Evolutionary conservation across 495 filamentous ascomycete genomes (phyloP), one percentile per base, ranked within the genome.

Genomic region (Lophiotrema nucula): DNA sequence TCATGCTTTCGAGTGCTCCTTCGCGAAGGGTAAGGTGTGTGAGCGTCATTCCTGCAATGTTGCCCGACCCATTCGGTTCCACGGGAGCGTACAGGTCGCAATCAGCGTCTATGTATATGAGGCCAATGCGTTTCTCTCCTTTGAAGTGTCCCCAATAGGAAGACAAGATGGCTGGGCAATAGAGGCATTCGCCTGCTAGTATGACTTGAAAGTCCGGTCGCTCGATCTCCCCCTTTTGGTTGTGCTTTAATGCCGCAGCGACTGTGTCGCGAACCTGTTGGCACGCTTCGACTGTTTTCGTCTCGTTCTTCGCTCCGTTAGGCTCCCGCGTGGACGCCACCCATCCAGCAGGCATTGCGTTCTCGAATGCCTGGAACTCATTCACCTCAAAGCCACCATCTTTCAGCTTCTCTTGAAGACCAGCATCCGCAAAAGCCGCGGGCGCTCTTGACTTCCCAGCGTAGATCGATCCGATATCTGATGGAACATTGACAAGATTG

Each of bases 41-140:
- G 21, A 62, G 53, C 42, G 59, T 56, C 59, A 62, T 62, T 11
- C 59, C 53, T 15, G 59, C 59, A 19, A 62, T 56, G 26, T 50
- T 62, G 18, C 59, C 59, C 12, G 53, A 51, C 4, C 43, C 22
- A 18, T 52, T 46, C 16, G 59, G 52, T 16, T 56, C 58, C 16
- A n/a, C 22, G 15, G 59, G 53, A 12, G 37, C 51, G 37, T 51
- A 51, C 19, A 64, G 23, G 16, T 51, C 48, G 27, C 48, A 52
- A 25, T 61, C 58, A 28, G 49, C 58, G 43, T 61, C 58, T 2
- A 61, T 44, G 37, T 61, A 61, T 16, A 61, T 33, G 12, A 61
- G n/a, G 43, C 58, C 58, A 5, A 61, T 27, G 12, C 58, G 41
- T 61, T 54, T 48, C 27, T 42, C 23, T 38, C 53, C 27, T 35